Evolutionary conservation across 1,284 basidiomycete species (phyloP).

Genomic region (Peniophora sp.): DNA sequence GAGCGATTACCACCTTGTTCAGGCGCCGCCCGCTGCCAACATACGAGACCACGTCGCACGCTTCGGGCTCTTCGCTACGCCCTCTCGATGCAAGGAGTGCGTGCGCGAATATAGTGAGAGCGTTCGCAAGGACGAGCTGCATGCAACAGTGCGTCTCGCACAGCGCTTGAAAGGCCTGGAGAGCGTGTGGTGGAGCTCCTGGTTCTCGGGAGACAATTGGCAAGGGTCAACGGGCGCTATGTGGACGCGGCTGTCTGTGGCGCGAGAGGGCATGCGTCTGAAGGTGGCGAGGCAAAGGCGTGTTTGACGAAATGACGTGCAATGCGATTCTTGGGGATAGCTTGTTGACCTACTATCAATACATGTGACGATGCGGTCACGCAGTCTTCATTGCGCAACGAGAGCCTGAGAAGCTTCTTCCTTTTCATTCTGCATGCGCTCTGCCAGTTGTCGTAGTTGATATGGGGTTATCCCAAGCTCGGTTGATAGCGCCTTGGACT

Average conservation of each 20-base stretch:
- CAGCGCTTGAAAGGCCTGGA: constrained; percentile 33
- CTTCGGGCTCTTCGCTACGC: constrained; percentile 8
- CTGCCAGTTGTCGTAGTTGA: no score
- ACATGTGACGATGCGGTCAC: no score
- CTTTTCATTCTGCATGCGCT: no score
- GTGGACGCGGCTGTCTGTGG: constrained; percentile 18
- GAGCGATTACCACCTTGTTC: neutral
- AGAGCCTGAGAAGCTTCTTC: no score
- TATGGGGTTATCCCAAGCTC: no score
- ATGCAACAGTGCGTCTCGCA: constrained; percentile 35
- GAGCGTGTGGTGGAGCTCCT: constrained; percentile 47
- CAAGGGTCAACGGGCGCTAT: constrained; percentile 12
- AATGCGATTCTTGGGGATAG: no score
- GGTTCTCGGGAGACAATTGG: constrained; percentile 24
- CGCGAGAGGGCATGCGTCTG: neutral
- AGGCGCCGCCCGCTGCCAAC: no score
- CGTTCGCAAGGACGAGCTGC: constrained; percentile 33
- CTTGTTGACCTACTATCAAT: no score
- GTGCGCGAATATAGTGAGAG: constrained; percentile 15
- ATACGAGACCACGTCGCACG: no score
- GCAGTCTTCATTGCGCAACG: no score
- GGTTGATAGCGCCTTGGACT: no score
- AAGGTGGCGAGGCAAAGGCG: neutral
- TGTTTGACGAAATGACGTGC: no score
- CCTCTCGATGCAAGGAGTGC: constrained; percentile 26